Evolutionary conservation across 805 yeast species (phyloP), one percentile per base, ranked within the genome.

Genomic region (Tetrapisispora pingtungensis): DNA sequence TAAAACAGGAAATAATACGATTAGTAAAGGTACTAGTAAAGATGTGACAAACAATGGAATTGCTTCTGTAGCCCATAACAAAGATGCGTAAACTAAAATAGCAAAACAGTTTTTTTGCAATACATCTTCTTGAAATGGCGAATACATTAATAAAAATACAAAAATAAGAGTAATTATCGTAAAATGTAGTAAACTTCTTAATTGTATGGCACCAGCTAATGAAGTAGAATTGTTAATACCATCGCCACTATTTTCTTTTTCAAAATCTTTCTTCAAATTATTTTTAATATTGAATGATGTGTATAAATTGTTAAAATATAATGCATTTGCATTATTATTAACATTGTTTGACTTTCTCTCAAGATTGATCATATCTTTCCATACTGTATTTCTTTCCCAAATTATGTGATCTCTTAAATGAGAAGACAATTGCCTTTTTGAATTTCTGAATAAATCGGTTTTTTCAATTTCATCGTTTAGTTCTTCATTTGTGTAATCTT

Each of bases 361-460:
- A 54, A 89, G 65, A 19, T 93, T 90, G 59, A 90, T 82, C 82
- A 90, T 81, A 63, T 90, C 97, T 59, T 93, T 81, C 98, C 98
- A 90, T 26, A 90, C 97, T 0, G 97, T 90, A 61, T 88, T 88
- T 62, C 98, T 75, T 66, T 90, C 97, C 94, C 96, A 90, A 17
- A 89, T 96, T 31, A 90, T 84, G 62, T 90, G 95, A 56, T 90
- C 98, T 50, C 97, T 73, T 50, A 90, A 66, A 66, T 77, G 74
- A 47, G 75, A 57, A 43, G 72, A 65, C 36, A 79, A 63, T 62
- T 72, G 77, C 34, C 59, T 55, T 43, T 67, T 68, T 0, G 89
- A 84, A 36, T 30, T 42, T 4, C 22, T 24, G 18, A 36, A 42
- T 22, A 30, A 36, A 17, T 42, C 45, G 3, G 32, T 22, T 30